Evolutionary conservation across 768 basidiomycete genomes (phyloP).

Genomic region (Podaxis mareebaensis): DNA sequence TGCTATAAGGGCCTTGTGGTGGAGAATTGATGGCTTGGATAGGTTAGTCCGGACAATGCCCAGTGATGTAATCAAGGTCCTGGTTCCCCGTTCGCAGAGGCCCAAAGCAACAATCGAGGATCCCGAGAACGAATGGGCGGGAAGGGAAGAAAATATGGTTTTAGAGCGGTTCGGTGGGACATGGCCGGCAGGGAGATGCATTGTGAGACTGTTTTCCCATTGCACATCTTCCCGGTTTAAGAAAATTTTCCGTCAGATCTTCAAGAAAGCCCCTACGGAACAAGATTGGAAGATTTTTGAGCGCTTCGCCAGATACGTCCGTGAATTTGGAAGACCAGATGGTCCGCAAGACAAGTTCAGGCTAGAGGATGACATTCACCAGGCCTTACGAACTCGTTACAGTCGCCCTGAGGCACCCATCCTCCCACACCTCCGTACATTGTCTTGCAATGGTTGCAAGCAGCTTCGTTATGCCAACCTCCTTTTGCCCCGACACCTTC

Average conservation of each 20-base stretch:
- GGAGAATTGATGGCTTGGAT: neutral
- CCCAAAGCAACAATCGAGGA: neutral
- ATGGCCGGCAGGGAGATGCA: neutral
- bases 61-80: neutral
- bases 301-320: constrained; percentile 3
- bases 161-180: neutral
- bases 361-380: neutral
- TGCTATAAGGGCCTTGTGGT: neutral
- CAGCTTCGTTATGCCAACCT: neutral
- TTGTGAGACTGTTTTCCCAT: neutral
- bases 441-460: neutral
- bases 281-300: constrained; percentile 1
- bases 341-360: neutral
- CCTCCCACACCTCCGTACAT: neutral
- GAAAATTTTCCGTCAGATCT: neutral
- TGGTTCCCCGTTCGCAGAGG: neutral
- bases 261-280: constrained; percentile 5
- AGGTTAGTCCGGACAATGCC: constrained; percentile 1
- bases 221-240: neutral
- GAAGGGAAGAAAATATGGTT: neutral
- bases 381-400: neutral
- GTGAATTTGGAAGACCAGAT: neutral
- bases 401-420: neutral
- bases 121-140: neutral
- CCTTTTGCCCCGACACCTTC: neutral